Conservation (phyloP, 345 rosid species). For the Kandelia obovata region DNA sequence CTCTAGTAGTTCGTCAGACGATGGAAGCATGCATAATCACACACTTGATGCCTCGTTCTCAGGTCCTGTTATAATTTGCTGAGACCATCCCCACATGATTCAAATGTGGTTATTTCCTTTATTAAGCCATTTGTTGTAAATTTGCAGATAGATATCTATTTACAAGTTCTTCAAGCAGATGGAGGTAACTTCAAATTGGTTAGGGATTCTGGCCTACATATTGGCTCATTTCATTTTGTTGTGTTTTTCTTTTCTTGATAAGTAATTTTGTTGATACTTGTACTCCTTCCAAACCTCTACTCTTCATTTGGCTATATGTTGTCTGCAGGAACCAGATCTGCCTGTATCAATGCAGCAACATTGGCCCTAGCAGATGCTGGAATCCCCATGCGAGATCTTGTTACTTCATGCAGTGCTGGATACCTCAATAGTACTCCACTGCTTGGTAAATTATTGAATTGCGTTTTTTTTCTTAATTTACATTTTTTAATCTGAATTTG, state of each 20-base stretch:
- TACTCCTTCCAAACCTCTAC: not conserved
- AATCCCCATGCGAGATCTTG: constrained; percentile 93
- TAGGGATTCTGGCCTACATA: constrained; percentile 1
- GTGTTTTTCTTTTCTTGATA: not conserved
- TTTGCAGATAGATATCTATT: constrained; percentile 84
- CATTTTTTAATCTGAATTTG: not conserved
- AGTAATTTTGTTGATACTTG: no score
- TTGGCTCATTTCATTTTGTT: not conserved
- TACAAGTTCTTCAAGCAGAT: constrained; percentile 97
- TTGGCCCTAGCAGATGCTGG: constrained; percentile 98
- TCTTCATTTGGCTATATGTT: not conserved
- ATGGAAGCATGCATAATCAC: constrained; percentile 93
- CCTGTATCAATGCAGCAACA: constrained; percentile 96
- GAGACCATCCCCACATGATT: not conserved
- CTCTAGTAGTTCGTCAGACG: constrained; percentile 86
- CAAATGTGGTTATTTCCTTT: not conserved
- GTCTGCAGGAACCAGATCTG: constrained; percentile 80
- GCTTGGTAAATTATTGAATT: constrained; percentile 46
- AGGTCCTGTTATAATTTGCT: constrained; percentile 43
- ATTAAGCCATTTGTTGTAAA: constrained; percentile 8
- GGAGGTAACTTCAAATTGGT: constrained; percentile 61
- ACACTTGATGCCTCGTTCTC: constrained; percentile 82
- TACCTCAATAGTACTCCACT: constrained; percentile 82
- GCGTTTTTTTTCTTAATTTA: not conserved
- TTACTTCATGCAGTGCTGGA: constrained; percentile 93